Conservation (phyloP, 2,329 filamentous ascomycete genomes). For the Fusarium verticillioides region DNA sequence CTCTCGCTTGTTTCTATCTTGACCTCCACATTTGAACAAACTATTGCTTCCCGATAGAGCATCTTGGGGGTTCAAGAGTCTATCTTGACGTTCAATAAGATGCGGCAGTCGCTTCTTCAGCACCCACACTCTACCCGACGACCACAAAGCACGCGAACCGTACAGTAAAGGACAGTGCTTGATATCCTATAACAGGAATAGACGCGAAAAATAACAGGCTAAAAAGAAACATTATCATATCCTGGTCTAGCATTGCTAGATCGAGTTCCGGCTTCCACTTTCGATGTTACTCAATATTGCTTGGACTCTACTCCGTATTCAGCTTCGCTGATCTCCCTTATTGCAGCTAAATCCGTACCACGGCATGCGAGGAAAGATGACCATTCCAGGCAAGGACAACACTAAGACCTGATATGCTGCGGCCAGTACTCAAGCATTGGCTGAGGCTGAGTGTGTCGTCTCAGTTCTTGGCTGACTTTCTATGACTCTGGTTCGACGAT, state of each 20-base stretch:
- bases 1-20: slow-evolving; percentile 10
- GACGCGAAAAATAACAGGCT: slow-evolving; percentile 15
- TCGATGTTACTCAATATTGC: slow-evolving; percentile 18
- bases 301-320: slow-evolving; percentile 8
- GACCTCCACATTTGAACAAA: slow-evolving; percentile 10
- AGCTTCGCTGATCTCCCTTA: slow-evolving; percentile 36
- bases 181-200: neutral
- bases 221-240: slow-evolving; percentile 25
- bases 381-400: slow-evolving; percentile 24
- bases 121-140: neutral
- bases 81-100: neutral
- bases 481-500: slow-evolving; percentile 15
- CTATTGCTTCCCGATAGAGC: neutral
- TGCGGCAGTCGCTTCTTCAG: neutral
- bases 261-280: slow-evolving; percentile 21
- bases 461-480: slow-evolving; percentile 2
- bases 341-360: slow-evolving; percentile 40
- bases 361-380: slow-evolving; percentile 26
- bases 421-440: neutral
- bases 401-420: neutral
- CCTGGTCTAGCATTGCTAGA: slow-evolving; percentile 11
- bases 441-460: neutral
- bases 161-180: neutral
- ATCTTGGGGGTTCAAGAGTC: neutral
- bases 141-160: neutral